Evolutionary conservation across 495 filamentous ascomycete species (phyloP), one percentile per base, ranked within the genome.

Genomic region (Copromyces sp.): DNA sequence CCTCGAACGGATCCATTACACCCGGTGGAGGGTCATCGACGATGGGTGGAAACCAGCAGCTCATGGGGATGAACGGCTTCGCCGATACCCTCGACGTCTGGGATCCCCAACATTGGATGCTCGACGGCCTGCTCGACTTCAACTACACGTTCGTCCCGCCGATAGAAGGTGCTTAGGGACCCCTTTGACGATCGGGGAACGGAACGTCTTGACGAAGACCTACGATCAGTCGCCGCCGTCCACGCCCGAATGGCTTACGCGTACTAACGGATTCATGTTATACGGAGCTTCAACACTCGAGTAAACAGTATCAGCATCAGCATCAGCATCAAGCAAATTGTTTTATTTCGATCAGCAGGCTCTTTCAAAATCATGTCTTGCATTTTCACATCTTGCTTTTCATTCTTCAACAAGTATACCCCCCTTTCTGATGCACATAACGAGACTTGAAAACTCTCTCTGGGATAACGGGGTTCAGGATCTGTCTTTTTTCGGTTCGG

Each of bases 51-150:
- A 69, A 69, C 78, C 75, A 81, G 82, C 68, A 82, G 78, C 80
- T 85, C 68, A 69, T 85, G 40, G 76, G 78, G 8, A 77, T 82
- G 68, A 80, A 82, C 79, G 86, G 86, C 71, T 88, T 90, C 80
- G 85, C 89, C 75, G 87, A 89, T 77, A 90, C 88, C 71, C 93
- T 93, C 80, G 92, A 94, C 76, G 90, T 94, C 59, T 96, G 94
- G 78, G 94, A 97, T 82, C 92, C 94, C 1, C 83, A 97, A 77
- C 92, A 93, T 79, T 97, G 94, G 94, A 90, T 94, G 84, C 84
- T 97, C 68, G 94, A 97, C 77, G 91, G 92, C 29, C 82, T 94
- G 69, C 86, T 94, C 71, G 92, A 95, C 79, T 89, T 95, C 77
- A 93, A 93, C 70, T 93, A 92, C 79, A 83, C 82, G 3, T 89